These are phyloP conservation scores for Macrolepiota albuminosa DNA, from an alignment of 768 basidiomycete species.

Conservation along the genomic window DNA sequence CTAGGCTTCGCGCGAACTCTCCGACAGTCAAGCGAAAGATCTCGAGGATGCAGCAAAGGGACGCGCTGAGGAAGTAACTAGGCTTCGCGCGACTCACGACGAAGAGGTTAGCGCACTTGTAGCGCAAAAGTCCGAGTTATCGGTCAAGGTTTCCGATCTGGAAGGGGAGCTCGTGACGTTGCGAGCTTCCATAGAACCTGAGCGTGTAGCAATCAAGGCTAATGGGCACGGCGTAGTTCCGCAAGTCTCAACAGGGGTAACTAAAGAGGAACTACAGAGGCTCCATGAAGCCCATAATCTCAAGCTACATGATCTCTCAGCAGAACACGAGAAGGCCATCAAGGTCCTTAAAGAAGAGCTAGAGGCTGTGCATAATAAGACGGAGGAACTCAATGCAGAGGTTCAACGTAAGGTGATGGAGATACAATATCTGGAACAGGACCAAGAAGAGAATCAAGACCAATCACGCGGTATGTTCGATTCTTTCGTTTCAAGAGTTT, in stretches of 20 bases:
- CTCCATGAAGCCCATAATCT: constrained; percentile 83
- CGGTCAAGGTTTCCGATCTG: constrained; percentile 62
- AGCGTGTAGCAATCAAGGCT: constrained; percentile 46
- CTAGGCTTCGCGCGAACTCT: constrained; percentile 67
- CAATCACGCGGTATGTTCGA: constrained; percentile 75
- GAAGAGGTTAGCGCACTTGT: constrained; percentile 53
- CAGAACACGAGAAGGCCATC: constrained; percentile 56
- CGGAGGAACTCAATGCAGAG: constrained; percentile 54
- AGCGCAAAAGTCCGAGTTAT: constrained; percentile 58
- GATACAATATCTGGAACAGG: constrained; percentile 73
- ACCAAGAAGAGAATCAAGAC: constrained; percentile 72
- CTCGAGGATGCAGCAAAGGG: constrained; percentile 70
- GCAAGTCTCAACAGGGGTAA: constrained; percentile 45
- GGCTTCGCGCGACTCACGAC: constrained; percentile 54
- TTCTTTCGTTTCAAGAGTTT: constrained; percentile 57
- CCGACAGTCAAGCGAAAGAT: constrained; percentile 63
- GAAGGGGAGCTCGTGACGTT: constrained; percentile 72
- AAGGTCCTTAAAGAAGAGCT: constrained; percentile 53
- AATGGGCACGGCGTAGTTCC: constrained; percentile 43
- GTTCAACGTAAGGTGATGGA: constrained; percentile 74
- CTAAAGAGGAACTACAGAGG: constrained; percentile 72
- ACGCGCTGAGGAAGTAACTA: constrained; percentile 68
- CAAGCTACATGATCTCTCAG: constrained; percentile 71
- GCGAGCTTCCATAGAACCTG: constrained; percentile 50
- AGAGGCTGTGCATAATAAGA: constrained; percentile 42